Conservation (phyloP, 257 asterid species). For the Scutellaria barbata region DNA sequence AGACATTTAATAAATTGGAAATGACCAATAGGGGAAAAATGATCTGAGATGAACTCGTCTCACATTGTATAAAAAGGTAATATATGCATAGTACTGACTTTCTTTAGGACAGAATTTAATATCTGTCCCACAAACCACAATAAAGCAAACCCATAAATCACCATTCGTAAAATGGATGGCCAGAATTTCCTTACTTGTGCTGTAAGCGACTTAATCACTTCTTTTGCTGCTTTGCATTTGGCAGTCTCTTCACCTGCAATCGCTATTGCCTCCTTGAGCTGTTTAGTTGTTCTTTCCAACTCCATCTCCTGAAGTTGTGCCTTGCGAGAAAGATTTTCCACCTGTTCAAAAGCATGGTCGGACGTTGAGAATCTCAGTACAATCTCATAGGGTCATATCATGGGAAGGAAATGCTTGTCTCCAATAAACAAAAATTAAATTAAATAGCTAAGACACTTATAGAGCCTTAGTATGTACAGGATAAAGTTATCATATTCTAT, state of each 20-base stretch:
- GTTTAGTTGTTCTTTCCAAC: conserved; percentile 77
- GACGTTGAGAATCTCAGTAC: conserved; percentile 15
- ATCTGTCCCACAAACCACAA: conserved; percentile 8
- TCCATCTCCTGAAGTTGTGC: conserved; percentile 82
- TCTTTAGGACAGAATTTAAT: neutral
- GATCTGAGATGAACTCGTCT: conserved; percentile 3
- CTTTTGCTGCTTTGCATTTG: conserved; percentile 97
- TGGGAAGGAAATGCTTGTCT: neutral
- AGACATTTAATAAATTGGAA: conserved; percentile 9
- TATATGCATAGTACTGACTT: neutral
- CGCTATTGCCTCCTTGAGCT: conserved; percentile 81
- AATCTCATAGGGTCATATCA: neutral
- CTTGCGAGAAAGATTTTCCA: conserved; percentile 70
- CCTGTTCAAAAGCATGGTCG: conserved; percentile 52
- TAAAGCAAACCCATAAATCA: conserved; percentile 25
- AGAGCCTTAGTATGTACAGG: no score
- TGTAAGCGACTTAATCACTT: conserved; percentile 93
- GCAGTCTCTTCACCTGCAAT: conserved; percentile 95
- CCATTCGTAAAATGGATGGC: conserved; percentile 30
- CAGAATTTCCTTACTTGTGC: conserved; percentile 68
- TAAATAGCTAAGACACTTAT: conserved; percentile 7
- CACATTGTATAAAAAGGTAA: conserved; percentile 10
- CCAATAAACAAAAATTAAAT: conserved; percentile 25
- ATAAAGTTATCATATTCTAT: conserved; percentile 25
- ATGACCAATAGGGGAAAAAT: neutral